Conservation (phyloP, 2,329 filamentous ascomycete species). For the Aspergillus flavus region DNA sequence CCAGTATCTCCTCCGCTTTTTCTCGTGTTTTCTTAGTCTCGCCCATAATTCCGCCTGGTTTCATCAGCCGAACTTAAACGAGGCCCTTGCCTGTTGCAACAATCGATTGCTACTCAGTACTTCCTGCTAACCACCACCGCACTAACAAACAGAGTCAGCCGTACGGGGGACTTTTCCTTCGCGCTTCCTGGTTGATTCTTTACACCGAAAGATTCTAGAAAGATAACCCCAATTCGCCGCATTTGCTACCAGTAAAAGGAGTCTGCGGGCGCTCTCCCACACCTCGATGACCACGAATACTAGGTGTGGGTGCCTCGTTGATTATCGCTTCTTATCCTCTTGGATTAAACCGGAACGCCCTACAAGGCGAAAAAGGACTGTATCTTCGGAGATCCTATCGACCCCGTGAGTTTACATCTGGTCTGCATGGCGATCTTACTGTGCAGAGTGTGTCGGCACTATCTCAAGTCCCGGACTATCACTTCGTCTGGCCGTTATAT, state of each 20-base stretch:
- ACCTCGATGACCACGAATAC: constrained; percentile 40
- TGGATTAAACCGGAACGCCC: constrained; percentile 36
- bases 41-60: neutral
- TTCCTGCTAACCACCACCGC: neutral
- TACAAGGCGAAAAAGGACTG: constrained; percentile 30
- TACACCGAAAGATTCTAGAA: neutral
- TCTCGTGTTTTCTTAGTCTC: neutral
- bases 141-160: neutral
- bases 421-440: constrained; percentile 30
- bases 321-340: constrained; percentile 40
- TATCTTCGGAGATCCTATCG: constrained; percentile 8
- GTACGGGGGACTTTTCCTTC: neutral
- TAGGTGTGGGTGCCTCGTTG: constrained; percentile 37
- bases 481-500: constrained; percentile 20
- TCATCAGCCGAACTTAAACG: neutral
- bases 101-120: neutral
- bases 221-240: neutral
- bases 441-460: constrained; percentile 23
- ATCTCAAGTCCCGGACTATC: constrained; percentile 23
- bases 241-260: neutral
- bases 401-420: constrained; percentile 15
- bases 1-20: constrained; percentile 7
- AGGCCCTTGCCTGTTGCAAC: neutral
- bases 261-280: constrained; percentile 20
- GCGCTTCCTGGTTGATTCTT: neutral